phyloP scores from a whole-genome alignment of 495 filamentous ascomycete species.

The Saxophila tyrrhenica region DNA sequence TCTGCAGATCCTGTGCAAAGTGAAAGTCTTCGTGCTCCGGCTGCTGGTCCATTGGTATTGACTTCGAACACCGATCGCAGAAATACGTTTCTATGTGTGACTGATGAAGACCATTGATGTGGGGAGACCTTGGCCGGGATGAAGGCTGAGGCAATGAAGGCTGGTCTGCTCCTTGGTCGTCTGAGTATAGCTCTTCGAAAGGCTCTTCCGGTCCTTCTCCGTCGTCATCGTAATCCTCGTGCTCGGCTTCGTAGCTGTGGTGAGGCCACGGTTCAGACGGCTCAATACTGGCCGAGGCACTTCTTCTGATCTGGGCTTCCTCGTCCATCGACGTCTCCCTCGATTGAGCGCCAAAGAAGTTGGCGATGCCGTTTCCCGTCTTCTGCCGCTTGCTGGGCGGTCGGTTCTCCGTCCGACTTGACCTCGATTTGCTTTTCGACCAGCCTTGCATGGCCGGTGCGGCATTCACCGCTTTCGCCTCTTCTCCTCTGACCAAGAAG shows the following conservation, averaged over 20 bases:
- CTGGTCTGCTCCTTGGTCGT: slow-evolving; percentile 13
- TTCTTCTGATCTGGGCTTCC: slow-evolving; percentile 1
- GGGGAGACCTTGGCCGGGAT: neutral
- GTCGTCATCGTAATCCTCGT: neutral
- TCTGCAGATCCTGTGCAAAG: slow-evolving; percentile 76
- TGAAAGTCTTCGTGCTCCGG: slow-evolving; percentile 91
- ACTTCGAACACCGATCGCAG: slow-evolving; percentile 56
- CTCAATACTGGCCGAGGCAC: neutral
- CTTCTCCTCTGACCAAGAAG: slow-evolving; percentile 71
- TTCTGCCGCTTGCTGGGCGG: slow-evolving; percentile 34
- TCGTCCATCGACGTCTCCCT: neutral
- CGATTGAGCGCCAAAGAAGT: slow-evolving; percentile 38
- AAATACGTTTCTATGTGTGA: slow-evolving; percentile 38
- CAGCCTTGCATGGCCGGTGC: neutral
- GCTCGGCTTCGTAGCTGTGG: neutral
- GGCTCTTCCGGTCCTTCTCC: neutral
- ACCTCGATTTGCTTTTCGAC: slow-evolving; percentile 7
- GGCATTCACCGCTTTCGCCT: slow-evolving; percentile 43
- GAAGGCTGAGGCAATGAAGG: neutral
- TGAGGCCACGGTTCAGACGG: too few relatives aligned
- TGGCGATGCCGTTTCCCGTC: slow-evolving; percentile 42
- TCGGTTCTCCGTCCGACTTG: slow-evolving; percentile 7
- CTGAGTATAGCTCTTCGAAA: neutral
- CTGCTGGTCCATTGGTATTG: slow-evolving; percentile 43
- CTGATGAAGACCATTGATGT: too few relatives aligned